Evolutionary conservation across 164 flowering plant genomes (phyloP), one percentile per base, ranked within the genome.

Genomic region (Cinnamomum chago): DNA sequence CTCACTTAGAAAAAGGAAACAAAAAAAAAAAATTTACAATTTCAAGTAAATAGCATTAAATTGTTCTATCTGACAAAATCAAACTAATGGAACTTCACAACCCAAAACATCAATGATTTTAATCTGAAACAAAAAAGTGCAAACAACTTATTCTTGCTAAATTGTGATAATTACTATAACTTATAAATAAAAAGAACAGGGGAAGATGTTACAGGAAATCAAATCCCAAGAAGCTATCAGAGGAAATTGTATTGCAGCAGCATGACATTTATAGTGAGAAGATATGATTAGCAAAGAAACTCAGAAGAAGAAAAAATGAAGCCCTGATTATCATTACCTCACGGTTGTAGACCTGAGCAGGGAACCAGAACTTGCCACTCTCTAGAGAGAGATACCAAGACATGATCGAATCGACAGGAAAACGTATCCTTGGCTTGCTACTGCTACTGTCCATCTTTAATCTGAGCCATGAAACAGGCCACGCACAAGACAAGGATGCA

Each of bases 301-400:
- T 70, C 71, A 47, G 18, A 67, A 28, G 30, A 28, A 28, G 30
- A 28, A 67, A 10, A 22, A 67, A 33, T 73, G 40, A 40, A 35
- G 3, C 28, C 30, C 18, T 7, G 9, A 22, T 17, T 3, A 20
- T 3, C 28, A 12, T 67, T 88, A 95, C 99, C 99, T 93, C 97
- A 3, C 98, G 90, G 77, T 95, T 95, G 69, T 85, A 89, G 68
- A 93, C 97, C 84, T 95, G 98, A 77, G 94, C 95, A 3, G 97
- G 94, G 81, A 95, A 93, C 94, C 90, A 92, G 73, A 90, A 85
- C 76, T 85, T 87, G 77, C 98, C 98, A 74, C 78, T 88, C 58
- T 95, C 93, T 65, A 95, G 90, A 70, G 95, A 79, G 1, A 86
- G 81, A 81, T 91, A 95, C 86, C 80, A 86, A 72, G 89, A 79